A percentile compares a stretch with the other conserved stretches of the same genome.
Evolutionary conservation across 192 early-diverging fungal genomes (phyloP).

Genomic region (Linnemannia hyalina): DNA sequence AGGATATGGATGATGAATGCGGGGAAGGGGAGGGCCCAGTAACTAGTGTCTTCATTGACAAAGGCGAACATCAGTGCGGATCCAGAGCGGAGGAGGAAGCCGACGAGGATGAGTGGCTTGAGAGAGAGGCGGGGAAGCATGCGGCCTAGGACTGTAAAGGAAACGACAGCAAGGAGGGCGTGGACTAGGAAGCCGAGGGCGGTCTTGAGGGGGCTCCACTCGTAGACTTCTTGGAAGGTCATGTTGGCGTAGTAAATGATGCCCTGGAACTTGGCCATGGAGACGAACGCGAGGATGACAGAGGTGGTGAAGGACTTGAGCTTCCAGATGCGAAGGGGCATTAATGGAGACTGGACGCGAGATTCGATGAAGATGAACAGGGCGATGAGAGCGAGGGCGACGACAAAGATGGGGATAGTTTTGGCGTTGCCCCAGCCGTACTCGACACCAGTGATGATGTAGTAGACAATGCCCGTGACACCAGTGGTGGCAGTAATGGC

Average conservation of each 20-base stretch:
- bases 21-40: conserved; percentile 49
- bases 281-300: conserved; percentile 54
- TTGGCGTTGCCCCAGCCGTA: conserved; percentile 47
- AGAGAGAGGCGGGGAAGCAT: conserved; percentile 33
- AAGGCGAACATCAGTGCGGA: conserved; percentile 36
- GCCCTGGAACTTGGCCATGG: conserved; percentile 51
- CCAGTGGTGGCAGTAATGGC: conserved; percentile 17
- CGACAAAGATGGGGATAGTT: conserved; percentile 38
- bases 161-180: conserved; percentile 48
- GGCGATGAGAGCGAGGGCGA: conserved; percentile 35
- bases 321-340: conserved; percentile 58
- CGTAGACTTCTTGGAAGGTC: conserved; percentile 59
- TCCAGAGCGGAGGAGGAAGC: conserved; percentile 18
- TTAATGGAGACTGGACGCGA: conserved; percentile 39
- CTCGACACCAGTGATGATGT: conserved; percentile 43
- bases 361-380: conserved; percentile 50
- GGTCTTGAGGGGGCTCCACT: conserved; percentile 52
- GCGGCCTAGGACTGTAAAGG: conserved; percentile 45
- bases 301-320: conserved; percentile 55
- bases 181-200: conserved; percentile 58
- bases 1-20: conserved; percentile 40
- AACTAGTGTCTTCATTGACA: conserved; percentile 18
- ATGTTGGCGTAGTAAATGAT: conserved; percentile 59
- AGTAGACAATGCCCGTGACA: conserved; percentile 46
- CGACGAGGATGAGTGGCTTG: conserved; percentile 30